Evolutionary conservation across 2,329 filamentous ascomycete genomes (phyloP).

Genomic region (Xylaria sp.): DNA sequence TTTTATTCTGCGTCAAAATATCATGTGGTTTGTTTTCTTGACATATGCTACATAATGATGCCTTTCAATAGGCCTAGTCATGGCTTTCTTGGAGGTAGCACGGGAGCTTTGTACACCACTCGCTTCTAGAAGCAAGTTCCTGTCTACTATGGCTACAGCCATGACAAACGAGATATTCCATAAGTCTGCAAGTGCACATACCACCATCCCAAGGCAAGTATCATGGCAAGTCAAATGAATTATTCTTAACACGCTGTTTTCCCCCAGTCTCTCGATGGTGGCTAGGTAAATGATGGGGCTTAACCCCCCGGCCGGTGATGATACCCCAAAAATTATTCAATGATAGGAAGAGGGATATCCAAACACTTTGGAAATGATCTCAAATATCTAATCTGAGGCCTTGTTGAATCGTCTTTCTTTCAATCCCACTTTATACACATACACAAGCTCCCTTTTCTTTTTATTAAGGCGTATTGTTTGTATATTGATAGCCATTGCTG

Average conservation of each 20-base stretch:
- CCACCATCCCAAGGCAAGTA: neutral
- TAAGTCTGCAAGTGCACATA: constrained; percentile 21
- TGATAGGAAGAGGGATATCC: constrained; percentile 78
- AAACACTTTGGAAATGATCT: constrained; percentile 67
- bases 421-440: neutral
- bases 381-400: constrained; percentile 71
- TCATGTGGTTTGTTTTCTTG: too few relatives aligned
- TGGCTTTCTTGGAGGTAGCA: neutral
- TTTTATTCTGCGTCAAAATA: neutral
- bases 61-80: too few relatives aligned
- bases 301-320: constrained; percentile 66
- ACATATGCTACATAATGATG: too few relatives aligned
- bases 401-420: constrained; percentile 26
- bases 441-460: neutral
- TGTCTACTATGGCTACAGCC: neutral
- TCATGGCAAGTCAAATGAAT: neutral
- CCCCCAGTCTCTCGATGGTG: neutral
- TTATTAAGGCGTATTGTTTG: neutral
- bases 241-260: too few relatives aligned
- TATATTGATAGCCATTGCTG: neutral
- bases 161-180: neutral
- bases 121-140: neutral
- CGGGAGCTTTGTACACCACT: neutral
- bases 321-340: constrained; percentile 63
- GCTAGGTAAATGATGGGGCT: neutral